Conservation (phyloP, 1,284 basidiomycete genomes). For the Ustilago nuda region DNA sequence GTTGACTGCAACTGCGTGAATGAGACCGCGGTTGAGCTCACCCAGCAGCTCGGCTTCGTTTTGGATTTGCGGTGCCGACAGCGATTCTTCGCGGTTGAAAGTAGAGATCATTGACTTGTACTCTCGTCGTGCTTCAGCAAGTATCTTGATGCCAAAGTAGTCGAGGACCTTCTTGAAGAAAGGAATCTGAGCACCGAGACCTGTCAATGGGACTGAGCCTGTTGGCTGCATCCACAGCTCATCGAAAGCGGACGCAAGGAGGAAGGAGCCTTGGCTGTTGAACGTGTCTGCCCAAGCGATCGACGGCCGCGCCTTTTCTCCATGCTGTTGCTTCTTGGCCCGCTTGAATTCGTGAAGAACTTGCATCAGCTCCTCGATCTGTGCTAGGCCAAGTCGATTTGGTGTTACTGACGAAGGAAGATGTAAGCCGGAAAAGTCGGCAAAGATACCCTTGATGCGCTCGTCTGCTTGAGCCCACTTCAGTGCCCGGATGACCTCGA, state of each 20-base stretch:
- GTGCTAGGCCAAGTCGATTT: slow-evolving; percentile 69
- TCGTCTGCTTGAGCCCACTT: slow-evolving; percentile 69
- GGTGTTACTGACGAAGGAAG: slow-evolving; percentile 66
- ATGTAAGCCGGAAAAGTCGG: slow-evolving; percentile 70
- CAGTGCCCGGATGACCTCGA: slow-evolving; percentile 69
- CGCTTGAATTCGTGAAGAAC: slow-evolving; percentile 69
- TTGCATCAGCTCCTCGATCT: slow-evolving; percentile 71
- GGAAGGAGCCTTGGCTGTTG: slow-evolving; percentile 69
- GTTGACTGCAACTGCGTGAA: slow-evolving; percentile 57
- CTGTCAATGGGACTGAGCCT: slow-evolving; percentile 70
- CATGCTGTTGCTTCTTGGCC: slow-evolving; percentile 68
- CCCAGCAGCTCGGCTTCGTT: slow-evolving; percentile 65
- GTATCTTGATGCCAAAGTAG: slow-evolving; percentile 70
- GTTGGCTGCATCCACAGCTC: slow-evolving; percentile 71
- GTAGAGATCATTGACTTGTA: slow-evolving; percentile 69
- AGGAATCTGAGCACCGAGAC: slow-evolving; percentile 62
- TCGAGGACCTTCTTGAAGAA: slow-evolving; percentile 68
- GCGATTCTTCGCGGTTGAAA: slow-evolving; percentile 56
- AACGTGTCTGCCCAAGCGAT: slow-evolving; percentile 71
- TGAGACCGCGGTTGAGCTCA: slow-evolving; percentile 60
- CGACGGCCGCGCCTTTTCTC: slow-evolving; percentile 55
- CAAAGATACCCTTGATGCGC: slow-evolving; percentile 70
- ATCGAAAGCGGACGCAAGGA: slow-evolving; percentile 70
- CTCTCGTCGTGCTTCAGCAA: slow-evolving; percentile 70
- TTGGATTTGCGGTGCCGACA: slow-evolving; percentile 55